A percentile compares a stretch with the other conserved stretches of the same genome.
These are phyloP conservation scores for Quercus cerris DNA, from an alignment of 306 rosid species.

Conservation along the genomic window DNA sequence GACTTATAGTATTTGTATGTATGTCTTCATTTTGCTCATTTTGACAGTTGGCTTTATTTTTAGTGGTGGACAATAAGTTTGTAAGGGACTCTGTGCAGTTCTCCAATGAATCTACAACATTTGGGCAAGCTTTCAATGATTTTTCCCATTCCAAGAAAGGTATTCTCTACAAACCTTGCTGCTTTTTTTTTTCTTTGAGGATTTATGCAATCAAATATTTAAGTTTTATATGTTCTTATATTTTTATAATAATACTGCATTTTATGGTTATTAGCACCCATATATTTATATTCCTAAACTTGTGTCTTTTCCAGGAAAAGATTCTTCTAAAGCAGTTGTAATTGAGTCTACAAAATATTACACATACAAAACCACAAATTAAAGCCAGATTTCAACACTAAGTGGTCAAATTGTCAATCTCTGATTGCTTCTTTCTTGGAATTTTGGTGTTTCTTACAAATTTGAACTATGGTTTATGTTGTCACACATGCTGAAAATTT, in stretches of 20 bases:
- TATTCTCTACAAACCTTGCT: slow-evolving; percentile 27
- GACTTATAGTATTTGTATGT: background rate
- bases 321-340: slow-evolving; percentile 56
- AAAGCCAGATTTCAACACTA: too few relatives aligned
- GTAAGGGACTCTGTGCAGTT: slow-evolving; percentile 76
- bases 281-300: background rate
- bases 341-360: too few relatives aligned
- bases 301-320: slow-evolving; percentile 50
- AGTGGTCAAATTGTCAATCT: too few relatives aligned
- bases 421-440: too few relatives aligned
- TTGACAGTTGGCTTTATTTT: slow-evolving; percentile 16
- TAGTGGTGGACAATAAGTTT: slow-evolving; percentile 83
- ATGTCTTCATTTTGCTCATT: slow-evolving; percentile 19
- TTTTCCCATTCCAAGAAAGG: slow-evolving; percentile 63
- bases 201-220: background rate
- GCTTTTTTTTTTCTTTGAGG: background rate
- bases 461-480: too few relatives aligned
- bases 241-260: background rate
- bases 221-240: background rate
- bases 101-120: slow-evolving; percentile 75
- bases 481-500: too few relatives aligned
- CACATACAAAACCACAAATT: too few relatives aligned
- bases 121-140: slow-evolving; percentile 77
- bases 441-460: too few relatives aligned
- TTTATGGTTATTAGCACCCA: background rate